phyloP scores from a whole-genome alignment of 2,329 filamentous ascomycete species.

The Colletotrichum sansevieriae region DNA sequence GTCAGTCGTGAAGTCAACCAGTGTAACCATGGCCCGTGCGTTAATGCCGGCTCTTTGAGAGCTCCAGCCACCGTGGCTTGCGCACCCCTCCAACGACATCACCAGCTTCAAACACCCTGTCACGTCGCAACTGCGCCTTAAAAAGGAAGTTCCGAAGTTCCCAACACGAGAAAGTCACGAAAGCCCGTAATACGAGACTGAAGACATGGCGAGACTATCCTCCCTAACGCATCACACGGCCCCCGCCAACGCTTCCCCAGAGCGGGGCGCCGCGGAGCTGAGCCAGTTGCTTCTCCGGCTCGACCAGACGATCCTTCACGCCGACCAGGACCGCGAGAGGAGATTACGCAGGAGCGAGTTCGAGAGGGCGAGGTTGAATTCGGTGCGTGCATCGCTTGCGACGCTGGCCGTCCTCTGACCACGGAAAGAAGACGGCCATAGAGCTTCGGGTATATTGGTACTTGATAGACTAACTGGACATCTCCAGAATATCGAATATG shows the following conservation, averaged over 20 bases:
- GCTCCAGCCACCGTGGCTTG: conserved; percentile 44
- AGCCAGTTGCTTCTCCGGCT: conserved; percentile 75
- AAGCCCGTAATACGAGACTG: too few relatives aligned
- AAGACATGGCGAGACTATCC: conserved; percentile 39
- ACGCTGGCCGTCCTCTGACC: background rate
- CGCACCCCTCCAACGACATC: conserved; percentile 36
- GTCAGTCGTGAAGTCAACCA: too few relatives aligned
- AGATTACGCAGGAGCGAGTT: conserved; percentile 72
- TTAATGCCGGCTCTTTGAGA: conserved; percentile 2
- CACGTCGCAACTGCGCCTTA: background rate
- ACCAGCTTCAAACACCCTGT: conserved; percentile 36
- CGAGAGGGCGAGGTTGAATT: conserved; percentile 65
- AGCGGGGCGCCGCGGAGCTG: conserved; percentile 62
- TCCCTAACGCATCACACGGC: conserved; percentile 5
- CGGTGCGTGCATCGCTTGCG: conserved; percentile 50
- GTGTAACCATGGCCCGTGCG: conserved; percentile 21
- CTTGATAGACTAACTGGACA: background rate
- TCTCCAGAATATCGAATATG: conserved; percentile 78
- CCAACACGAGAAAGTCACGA: background rate
- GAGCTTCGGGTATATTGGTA: too few relatives aligned
- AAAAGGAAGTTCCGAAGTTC: background rate
- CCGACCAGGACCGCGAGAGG: conserved; percentile 70
- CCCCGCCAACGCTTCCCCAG: conserved; percentile 43
- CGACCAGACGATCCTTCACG: conserved; percentile 73
- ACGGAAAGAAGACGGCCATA: background rate